A percentile compares a stretch with the other conserved stretches of the same genome.
These are phyloP conservation scores for Aspergillus uvarum DNA, from an alignment of 2,329 filamentous ascomycete genomes.

Conservation along the genomic window DNA sequence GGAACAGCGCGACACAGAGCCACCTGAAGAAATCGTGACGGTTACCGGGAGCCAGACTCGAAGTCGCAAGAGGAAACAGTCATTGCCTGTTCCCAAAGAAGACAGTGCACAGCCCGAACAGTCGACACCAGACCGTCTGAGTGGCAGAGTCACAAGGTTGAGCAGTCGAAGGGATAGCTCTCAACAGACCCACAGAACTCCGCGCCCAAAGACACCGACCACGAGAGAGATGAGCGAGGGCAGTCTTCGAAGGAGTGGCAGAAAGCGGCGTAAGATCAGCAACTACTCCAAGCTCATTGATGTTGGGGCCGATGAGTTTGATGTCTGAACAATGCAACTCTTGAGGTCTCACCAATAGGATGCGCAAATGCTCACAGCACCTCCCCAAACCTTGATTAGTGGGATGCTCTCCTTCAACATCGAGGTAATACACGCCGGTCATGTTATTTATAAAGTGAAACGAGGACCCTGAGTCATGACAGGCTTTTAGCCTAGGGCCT, in stretches of 20 bases:
- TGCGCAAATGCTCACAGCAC: background rate
- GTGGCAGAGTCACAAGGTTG: background rate
- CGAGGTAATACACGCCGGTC: background rate
- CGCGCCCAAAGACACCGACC: conserved; percentile 5
- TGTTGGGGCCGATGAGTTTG: conserved; percentile 26
- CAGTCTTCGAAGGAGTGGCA: conserved; percentile 18
- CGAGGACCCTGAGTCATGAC: background rate
- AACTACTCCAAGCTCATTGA: conserved; percentile 32
- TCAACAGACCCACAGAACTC: background rate
- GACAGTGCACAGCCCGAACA: background rate
- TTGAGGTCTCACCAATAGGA: background rate
- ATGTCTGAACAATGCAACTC: background rate
- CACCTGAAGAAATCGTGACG: conserved; percentile 1
- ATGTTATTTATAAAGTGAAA: background rate
- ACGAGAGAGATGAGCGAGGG: conserved; percentile 1
- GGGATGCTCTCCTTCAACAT: background rate
- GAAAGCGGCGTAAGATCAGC: conserved; percentile 34
- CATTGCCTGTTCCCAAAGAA: background rate
- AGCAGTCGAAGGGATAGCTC: background rate
- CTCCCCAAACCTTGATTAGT: background rate
- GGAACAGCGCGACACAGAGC: conserved; percentile 1
- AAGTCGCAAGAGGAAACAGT: conserved; percentile 12
- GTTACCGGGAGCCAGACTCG: background rate
- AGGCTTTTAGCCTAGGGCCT: background rate
- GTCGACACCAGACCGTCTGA: background rate